A percentile compares a stretch with the other conserved stretches of the same genome.
These are phyloP conservation scores for Monilinia polystroma DNA, from an alignment of 2,329 filamentous ascomycete species.

Conservation along the genomic window DNA sequence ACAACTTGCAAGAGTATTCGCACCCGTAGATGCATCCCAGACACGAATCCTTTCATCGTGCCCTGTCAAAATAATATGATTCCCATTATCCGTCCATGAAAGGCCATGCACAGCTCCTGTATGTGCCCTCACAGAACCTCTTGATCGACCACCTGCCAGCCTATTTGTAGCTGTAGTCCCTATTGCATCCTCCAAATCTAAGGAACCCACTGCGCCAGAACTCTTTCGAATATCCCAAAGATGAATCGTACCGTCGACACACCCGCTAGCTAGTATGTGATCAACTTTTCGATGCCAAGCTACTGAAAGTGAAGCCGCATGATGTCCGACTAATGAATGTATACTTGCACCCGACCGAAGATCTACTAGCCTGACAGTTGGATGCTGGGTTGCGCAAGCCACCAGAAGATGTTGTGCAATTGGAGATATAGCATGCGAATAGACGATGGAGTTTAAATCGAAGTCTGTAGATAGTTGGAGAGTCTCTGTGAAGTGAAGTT, in stretches of 20 bases:
- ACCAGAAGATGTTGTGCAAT: constrained; percentile 73
- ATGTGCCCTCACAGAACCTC: constrained; percentile 64
- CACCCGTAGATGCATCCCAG: constrained; percentile 78
- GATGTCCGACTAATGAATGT: constrained; percentile 68
- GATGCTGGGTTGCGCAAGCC: constrained; percentile 84
- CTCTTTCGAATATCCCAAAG: constrained; percentile 86
- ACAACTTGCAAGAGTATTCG: constrained; percentile 86
- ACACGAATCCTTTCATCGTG: constrained; percentile 83
- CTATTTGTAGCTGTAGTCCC: constrained; percentile 55
- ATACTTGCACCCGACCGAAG: constrained; percentile 76
- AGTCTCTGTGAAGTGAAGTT: constrained; percentile 68
- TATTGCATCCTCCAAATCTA: constrained; percentile 81
- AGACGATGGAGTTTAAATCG: constrained; percentile 65
- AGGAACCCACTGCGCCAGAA: constrained; percentile 69
- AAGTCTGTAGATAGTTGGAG: constrained; percentile 64
- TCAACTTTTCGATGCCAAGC: constrained; percentile 82
- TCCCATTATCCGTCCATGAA: constrained; percentile 78
- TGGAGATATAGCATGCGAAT: constrained; percentile 75
- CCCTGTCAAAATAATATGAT: constrained; percentile 73
- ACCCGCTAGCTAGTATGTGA: constrained; percentile 77
- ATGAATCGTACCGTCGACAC: constrained; percentile 78
- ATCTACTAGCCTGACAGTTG: constrained; percentile 80
- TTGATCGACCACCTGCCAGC: constrained; percentile 44
- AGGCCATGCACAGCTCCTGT: constrained; percentile 80
- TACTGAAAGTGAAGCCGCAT: constrained; percentile 64